phyloP scores from a whole-genome alignment of 805 yeast species.

The Lipomyces chichibuensis region DNA sequence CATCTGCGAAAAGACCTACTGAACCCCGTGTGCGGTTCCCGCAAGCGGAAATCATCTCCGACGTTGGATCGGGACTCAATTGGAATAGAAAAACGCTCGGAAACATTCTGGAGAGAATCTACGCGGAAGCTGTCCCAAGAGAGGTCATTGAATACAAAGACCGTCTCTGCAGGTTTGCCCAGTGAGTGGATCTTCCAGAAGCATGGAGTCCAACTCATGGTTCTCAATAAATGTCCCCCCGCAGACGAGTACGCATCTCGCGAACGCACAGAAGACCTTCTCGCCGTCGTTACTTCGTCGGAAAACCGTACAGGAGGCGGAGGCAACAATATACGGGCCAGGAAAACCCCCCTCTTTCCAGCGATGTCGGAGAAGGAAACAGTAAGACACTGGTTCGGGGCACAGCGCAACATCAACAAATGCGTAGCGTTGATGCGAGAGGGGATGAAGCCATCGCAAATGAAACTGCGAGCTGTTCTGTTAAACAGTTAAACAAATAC shows the following conservation, averaged over 20 bases:
- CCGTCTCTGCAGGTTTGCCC: neutral
- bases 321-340: too few species aligned
- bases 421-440: neutral
- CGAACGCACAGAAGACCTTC: neutral
- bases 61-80: too few species aligned
- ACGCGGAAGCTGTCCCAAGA: neutral
- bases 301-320: too few species aligned
- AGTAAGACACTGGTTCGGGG: too few species aligned
- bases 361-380: too few species aligned
- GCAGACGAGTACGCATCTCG: neutral
- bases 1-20: too few species aligned
- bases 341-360: too few species aligned
- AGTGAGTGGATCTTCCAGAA: neutral
- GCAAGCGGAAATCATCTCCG: too few species aligned
- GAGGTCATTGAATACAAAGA: neutral
- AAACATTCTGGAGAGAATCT: neutral
- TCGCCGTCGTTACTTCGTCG: neutral
- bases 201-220: neutral
- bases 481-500: neutral
- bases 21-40: too few species aligned
- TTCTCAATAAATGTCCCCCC: neutral
- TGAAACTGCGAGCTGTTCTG: neutral
- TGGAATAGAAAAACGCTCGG: too few species aligned
- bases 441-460: neutral
- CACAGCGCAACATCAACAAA: neutral